A percentile compares a stretch with the other conserved stretches of the same genome.
Conservation (phyloP, 2,329 filamentous ascomycete species). For the Stemphylium lycopersici region DNA sequence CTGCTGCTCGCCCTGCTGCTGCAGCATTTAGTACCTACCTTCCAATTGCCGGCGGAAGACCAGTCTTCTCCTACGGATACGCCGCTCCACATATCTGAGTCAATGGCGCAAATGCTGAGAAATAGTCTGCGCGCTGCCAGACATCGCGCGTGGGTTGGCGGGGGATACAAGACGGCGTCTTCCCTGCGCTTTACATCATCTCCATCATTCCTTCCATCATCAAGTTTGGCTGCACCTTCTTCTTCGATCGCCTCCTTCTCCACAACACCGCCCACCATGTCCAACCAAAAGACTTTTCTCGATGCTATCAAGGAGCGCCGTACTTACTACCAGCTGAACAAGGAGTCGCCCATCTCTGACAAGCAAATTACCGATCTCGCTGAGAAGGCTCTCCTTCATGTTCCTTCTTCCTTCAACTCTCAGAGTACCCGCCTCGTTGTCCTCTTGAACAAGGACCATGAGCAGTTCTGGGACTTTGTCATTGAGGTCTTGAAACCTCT, state of each 20-base stretch:
- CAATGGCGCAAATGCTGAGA: slow-evolving; percentile 43
- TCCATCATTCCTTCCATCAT: slow-evolving; percentile 8
- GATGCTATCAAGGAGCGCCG: slow-evolving; percentile 71
- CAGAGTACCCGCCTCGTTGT: slow-evolving; percentile 81
- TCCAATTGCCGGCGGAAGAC: slow-evolving; percentile 24
- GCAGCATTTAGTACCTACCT: slow-evolving; percentile 26
- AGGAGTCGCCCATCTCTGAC: slow-evolving; percentile 65
- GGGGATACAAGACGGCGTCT: slow-evolving; percentile 26
- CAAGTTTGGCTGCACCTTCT: slow-evolving; percentile 9
- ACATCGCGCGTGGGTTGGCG: slow-evolving; percentile 20
- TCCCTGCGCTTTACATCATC: slow-evolving; percentile 5
- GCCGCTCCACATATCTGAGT: slow-evolving; percentile 13
- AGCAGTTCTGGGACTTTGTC: slow-evolving; percentile 83
- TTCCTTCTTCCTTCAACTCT: slow-evolving; percentile 86
- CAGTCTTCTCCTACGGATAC: slow-evolving; percentile 16
- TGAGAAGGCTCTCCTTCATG: slow-evolving; percentile 65
- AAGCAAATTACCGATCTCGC: slow-evolving; percentile 68
- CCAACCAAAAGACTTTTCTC: slow-evolving; percentile 58
- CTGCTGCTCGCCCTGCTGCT: slow-evolving; percentile 35
- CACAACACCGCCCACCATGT: slow-evolving; percentile 45
- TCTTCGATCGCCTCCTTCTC: slow-evolving; percentile 14
- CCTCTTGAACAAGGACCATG: slow-evolving; percentile 81
- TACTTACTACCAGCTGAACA: slow-evolving; percentile 71
- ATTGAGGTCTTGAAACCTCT: slow-evolving; percentile 69
- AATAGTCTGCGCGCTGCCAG: slow-evolving; percentile 42